Evolutionary conservation across 1,284 basidiomycete species (phyloP).

Genomic region (Malassezia brasiliensis): DNA sequence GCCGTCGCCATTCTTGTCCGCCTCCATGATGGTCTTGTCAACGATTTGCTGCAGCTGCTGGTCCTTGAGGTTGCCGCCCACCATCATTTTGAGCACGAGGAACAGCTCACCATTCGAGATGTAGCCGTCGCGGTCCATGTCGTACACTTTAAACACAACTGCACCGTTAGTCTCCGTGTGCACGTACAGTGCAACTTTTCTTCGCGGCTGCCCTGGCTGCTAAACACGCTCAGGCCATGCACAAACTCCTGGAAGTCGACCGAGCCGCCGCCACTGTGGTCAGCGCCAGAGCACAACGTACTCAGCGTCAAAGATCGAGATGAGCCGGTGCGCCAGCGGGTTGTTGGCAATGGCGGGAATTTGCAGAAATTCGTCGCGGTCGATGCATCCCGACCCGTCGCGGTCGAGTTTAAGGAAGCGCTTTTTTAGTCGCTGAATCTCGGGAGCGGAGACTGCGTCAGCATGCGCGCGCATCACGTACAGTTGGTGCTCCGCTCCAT

Average conservation of each 20-base stretch:
- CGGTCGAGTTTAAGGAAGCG: constrained; percentile 98
- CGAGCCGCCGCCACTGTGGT: constrained; percentile 68
- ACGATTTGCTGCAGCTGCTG: constrained; percentile 99
- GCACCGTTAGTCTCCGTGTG: neutral
- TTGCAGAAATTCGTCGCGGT: constrained; percentile 95
- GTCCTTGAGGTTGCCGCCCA: constrained; percentile 97
- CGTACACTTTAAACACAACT: constrained; percentile 98
- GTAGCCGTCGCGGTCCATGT: constrained; percentile 90
- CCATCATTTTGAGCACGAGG: constrained; percentile 99
- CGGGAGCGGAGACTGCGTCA: constrained; percentile 20
- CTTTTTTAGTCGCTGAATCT: constrained; percentile 73
- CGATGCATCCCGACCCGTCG: constrained; percentile 94
- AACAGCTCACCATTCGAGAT: constrained; percentile 99
- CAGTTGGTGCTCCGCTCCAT: constrained; percentile 87
- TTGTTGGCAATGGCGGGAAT: constrained; percentile 98
- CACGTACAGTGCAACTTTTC: constrained; percentile 86
- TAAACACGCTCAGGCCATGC: constrained; percentile 90
- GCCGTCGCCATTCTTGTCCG: constrained; percentile 90
- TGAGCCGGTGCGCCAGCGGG: constrained; percentile 90
- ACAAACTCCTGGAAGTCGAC: constrained; percentile 99
- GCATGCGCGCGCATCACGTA: constrained; percentile 51
- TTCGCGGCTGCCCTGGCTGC: constrained; percentile 84
- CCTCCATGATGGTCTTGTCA: constrained; percentile 99
- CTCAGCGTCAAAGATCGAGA: constrained; percentile 98
- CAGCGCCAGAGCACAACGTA: constrained; percentile 54